Evolutionary conservation across 208 protist genomes (phyloP), one percentile per base, ranked within the genome.

Genomic region (Blastocrithidia nonstop): DNA sequence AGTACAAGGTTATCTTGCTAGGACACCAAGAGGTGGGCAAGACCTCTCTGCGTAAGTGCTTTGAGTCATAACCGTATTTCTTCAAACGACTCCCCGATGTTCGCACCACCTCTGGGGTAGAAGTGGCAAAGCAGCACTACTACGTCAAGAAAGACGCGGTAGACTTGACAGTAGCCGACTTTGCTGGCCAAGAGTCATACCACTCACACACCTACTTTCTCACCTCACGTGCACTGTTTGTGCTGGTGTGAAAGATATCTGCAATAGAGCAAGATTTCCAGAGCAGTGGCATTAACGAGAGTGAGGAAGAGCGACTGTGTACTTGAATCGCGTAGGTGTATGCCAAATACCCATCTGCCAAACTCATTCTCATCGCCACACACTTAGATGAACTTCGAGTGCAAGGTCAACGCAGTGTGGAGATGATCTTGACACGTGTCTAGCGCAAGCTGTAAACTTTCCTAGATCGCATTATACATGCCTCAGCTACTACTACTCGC

Each of bases 1-100:
- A 55, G n/a, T 75, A 77, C 20, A 94, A 89, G 59, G 35, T 94
- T 4, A 67, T 88, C 43, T 46, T 94, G 9, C 51, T 94, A 3
- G 85, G 85, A 0, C 70, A 89, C 55, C 78, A 90, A 47, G 81
- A 89, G 38, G 85, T 87, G 9, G 85, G 85, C 39, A 94, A 94
- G 66, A 91, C 85, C 21, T 86, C 78, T 1, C 58, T 94, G 36
- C 67, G 79, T 28, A 88, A 88, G 61, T 90, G 85, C 54, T 87
- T 88, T 42, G 77, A 87, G 54, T 74, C 66, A 9, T 81, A 90
- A 49, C 76, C 78, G 17, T 78, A 71, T 45, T 91, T 90, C 42
- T 80, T 87, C 38, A 70, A 69, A 36, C 51, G 29, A 7, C 62
- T 94, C 3, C 85, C 85, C 2, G 66, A 85, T 17, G 85, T 94